Evolutionary conservation across 192 early-diverging fungal species (phyloP).

Genomic region (Anaeromyces robustus): DNA sequence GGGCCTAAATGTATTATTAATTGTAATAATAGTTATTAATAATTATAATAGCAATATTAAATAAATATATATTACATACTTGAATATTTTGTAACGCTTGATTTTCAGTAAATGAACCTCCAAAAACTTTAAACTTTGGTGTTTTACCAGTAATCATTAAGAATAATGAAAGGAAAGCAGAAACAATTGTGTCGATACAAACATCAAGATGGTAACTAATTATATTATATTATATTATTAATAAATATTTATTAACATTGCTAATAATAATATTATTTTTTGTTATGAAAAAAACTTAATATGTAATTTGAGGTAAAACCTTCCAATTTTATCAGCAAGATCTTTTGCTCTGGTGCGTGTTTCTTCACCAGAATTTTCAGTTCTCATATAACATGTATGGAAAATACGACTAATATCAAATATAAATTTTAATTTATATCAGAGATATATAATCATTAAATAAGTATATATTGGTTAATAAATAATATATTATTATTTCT

Average conservation of each 20-base stretch:
- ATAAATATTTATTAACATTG: too few species aligned
- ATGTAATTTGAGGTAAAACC: too few species aligned
- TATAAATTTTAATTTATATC: too few species aligned
- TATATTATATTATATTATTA: too few species aligned
- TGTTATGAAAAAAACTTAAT: too few species aligned
- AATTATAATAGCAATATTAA: too few species aligned
- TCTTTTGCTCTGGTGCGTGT: conserved; percentile 65
- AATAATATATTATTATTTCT: neutral
- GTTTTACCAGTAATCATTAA: conserved; percentile 48
- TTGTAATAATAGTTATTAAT: too few species aligned
- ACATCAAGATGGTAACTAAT: conserved; percentile 77
- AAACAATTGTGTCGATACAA: conserved; percentile 70
- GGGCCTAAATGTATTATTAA: conserved; percentile 29
- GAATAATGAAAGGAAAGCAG: conserved; percentile 62
- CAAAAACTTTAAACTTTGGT: conserved; percentile 67
- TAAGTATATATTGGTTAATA: too few species aligned
- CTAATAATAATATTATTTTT: too few species aligned
- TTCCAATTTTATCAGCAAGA: conserved; percentile 64
- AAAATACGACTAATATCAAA: conserved; percentile 67
- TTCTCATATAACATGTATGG: conserved; percentile 94
- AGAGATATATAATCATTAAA: too few species aligned
- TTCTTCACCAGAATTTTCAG: conserved; percentile 72
- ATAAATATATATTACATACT: too few species aligned
- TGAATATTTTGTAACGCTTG: conserved; percentile 95
- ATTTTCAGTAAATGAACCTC: conserved; percentile 74